phyloP scores from a whole-genome alignment of 805 yeast species.

The Barnettozyma vustinii region DNA sequence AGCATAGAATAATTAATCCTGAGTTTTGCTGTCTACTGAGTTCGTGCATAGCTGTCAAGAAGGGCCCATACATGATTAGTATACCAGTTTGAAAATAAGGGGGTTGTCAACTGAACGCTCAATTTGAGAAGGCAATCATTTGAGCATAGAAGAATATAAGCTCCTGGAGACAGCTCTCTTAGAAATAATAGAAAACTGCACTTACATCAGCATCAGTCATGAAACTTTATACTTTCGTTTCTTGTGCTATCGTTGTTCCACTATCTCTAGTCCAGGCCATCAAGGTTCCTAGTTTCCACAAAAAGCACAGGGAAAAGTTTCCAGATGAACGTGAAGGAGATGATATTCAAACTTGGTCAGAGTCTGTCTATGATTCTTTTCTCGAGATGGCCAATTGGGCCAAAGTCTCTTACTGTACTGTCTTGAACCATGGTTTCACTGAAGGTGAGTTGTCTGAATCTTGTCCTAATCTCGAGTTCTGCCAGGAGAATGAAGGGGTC shows the following conservation, averaged over 20 bases:
- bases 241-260: background rate
- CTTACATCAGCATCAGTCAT: no score
- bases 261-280: background rate
- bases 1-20: no score
- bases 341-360: background rate
- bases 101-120: no score
- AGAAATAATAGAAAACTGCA: no score
- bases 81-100: no score
- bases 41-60: no score
- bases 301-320: background rate
- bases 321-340: background rate
- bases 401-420: constrained; percentile 9
- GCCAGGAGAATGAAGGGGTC: constrained; percentile 7
- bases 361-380: constrained; percentile 1
- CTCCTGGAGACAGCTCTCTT: no score
- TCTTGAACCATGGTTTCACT: constrained; percentile 2
- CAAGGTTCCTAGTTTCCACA: no score
- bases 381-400: constrained; percentile 7
- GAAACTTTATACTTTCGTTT: background rate
- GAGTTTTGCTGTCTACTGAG: no score
- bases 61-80: no score
- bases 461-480: constrained; percentile 11
- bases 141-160: no score
- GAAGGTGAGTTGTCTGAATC: constrained; percentile 5
- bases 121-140: no score